phyloP scores from a whole-genome alignment of 371 early-diverging fungal genomes.

The Mucor racemosus region DNA sequence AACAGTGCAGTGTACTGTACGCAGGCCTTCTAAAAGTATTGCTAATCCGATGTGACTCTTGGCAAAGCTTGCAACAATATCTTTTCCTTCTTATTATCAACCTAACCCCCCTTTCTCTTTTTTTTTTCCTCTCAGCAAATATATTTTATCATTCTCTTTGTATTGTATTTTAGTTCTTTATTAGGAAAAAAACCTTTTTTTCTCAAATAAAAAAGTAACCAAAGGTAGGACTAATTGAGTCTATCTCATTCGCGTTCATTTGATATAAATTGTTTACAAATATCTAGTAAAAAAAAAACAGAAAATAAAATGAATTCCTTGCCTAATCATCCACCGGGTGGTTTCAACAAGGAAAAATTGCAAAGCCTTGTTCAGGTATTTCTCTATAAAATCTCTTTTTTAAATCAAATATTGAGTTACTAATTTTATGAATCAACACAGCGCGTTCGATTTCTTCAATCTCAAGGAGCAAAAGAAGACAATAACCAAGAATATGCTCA shows the following conservation, averaged over 20 bases:
- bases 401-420: background rate
- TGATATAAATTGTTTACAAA: background rate
- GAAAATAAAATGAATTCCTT: conserved; percentile 21
- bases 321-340: conserved; percentile 33
- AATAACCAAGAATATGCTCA: conserved; percentile 71
- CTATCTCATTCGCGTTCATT: background rate
- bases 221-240: conserved; percentile 9
- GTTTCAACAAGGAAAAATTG: conserved; percentile 43
- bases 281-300: background rate
- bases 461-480: conserved; percentile 71
- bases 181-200: conserved; percentile 10
- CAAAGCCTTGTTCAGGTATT: conserved; percentile 45
- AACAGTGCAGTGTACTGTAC: background rate
- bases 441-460: conserved; percentile 51
- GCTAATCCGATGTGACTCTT: conserved; percentile 6
- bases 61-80: background rate
- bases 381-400: background rate
- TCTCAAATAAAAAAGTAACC: conserved; percentile 2
- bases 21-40: background rate
- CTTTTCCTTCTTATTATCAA: background rate
- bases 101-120: background rate
- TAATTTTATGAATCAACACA: conserved; percentile 8
- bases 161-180: conserved; percentile 11
- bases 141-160: conserved; percentile 8
- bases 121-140: background rate